These are phyloP conservation scores for Colletotrichum lini DNA, from an alignment of 2,329 filamentous ascomycete species.

Conservation along the genomic window DNA sequence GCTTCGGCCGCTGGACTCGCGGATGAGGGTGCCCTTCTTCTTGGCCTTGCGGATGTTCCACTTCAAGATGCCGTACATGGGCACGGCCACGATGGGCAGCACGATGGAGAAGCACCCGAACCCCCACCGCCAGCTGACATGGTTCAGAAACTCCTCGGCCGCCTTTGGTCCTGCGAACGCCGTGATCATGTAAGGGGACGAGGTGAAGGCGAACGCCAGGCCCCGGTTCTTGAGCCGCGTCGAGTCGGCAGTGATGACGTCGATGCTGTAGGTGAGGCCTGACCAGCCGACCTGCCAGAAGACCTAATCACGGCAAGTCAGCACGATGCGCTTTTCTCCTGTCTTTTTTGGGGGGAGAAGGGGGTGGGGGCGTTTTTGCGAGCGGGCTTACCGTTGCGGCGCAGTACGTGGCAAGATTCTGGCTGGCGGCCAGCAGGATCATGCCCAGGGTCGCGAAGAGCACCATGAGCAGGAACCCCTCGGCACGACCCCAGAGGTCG, in stretches of 20 bases:
- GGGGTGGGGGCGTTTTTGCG: no score
- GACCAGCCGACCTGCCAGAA: conserved; percentile 74
- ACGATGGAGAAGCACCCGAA: conserved; percentile 75
- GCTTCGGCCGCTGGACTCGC: conserved; percentile 60
- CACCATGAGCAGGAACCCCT: no score
- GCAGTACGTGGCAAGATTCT: no score
- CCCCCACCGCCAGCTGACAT: conserved; percentile 56
- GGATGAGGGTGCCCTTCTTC: conserved; percentile 59
- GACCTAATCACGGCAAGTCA: conserved; percentile 53
- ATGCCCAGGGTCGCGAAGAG: no score
- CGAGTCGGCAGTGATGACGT: conserved; percentile 77
- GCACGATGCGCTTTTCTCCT: neutral
- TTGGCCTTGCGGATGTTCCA: conserved; percentile 70
- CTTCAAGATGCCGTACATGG: conserved; percentile 68
- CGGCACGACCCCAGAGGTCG: no score
- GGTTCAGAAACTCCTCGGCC: conserved; percentile 48
- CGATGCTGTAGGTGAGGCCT: conserved; percentile 73
- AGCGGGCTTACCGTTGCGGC: no score
- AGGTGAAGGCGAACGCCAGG: conserved; percentile 56
- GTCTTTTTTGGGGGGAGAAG: no score
- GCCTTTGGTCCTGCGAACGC: conserved; percentile 56
- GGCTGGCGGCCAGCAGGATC: no score
- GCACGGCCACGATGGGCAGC: conserved; percentile 67
- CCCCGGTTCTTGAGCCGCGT: conserved; percentile 56
- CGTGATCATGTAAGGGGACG: conserved; percentile 60